Base-by-base conservation (phyloP, 768 basidiomycete genomes). In the Auriscalpium orientale region DNA sequence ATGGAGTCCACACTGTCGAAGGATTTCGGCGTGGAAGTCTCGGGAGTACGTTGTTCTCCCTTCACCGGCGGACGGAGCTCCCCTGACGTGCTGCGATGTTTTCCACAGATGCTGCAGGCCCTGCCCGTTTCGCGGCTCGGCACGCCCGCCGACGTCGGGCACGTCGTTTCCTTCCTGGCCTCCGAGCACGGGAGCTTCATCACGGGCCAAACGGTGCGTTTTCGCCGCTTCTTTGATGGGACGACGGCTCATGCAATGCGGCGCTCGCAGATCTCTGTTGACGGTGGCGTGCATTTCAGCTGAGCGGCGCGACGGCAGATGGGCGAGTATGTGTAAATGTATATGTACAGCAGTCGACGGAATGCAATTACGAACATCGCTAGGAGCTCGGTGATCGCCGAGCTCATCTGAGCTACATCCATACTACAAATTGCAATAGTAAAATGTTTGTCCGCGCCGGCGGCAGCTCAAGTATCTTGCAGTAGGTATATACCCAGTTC, bases 161-260 rank as follows among this genome's bases (percentile, higher is more conserved):
- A 55, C 10, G 28, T 60, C 10, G 64, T 64, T 4, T 62, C 63
- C 8, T 64, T 58, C 44, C 40, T 64, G n/a, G 61, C 50, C 3
- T 58, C 58, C n/a, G 51, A 56, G 13, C 52, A 58, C 28, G 53
- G 60, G 12, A 33, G 49, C 8, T 64, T 57, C 52, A 49, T 65
- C 18, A 64, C 63, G 5, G 63, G 59, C 6, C 40, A 43, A 18
- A 43, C 15, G 15, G 40, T 43, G 40, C 40, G 40, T 18, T 0
- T 43, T 43, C 9, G 15, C 13, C 8, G 13, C 13, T 43, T 7
- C 40, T 43, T 2, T 43, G 13, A 15, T 8, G 40, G 15, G 40
- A 18, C 40, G 4, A 43, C 18, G n/a, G 18, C 28, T 28, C 15
- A 43, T 15, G 40, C 18, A 4, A 15, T 43, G 15, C 40, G 28